Evolutionary conservation across 2,329 filamentous ascomycete species (phyloP), one percentile per base, ranked within the genome.

Genomic region (Exophiala alcalophila): DNA sequence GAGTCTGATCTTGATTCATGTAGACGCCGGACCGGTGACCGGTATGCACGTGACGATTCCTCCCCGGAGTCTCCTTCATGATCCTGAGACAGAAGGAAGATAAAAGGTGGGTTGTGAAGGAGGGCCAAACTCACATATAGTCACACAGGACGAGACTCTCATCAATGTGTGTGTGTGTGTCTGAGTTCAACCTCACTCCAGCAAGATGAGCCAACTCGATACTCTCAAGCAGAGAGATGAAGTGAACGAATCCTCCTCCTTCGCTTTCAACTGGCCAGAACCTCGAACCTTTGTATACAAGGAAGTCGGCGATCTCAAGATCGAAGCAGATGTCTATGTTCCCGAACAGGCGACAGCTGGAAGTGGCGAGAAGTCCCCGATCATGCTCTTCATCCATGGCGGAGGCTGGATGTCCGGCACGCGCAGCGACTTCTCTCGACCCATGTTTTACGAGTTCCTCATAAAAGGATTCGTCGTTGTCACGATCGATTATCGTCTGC

Each of bases 391-490:
- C 14, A 33, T 33, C 11, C 31, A 33, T 11, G 18, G 31, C 6
- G 31, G 31, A 3, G 31, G 31, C 1, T 33, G 31, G 31, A 33
- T 33, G 31, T 16, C 18, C 9, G 31, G 31, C 14, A n/a, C 12
- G 3, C 31, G 31, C 31, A 33, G n/a, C 8, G 31, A 33, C 9
- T 33, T 19, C 6, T 20, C 31, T n/a, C 20, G 23, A 20, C 31
- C 31, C 16, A 19, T 33, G 7, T n/a, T 33, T n/a, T 20, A 33
- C 19, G 31, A 33, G 23, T 33, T 33, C n/a, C 18, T 33, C 14
- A 19, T 20, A 19, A 3, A 18, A n/a, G 31, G 31, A 9, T 33
- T 23, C n/a, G 31, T 23, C 16, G 20, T 5, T 14, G 31, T 33
- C n/a, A 12, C 31, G 18, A 33, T 33, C 12, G 31, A 33, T 23